Evolutionary conservation across 2,329 filamentous ascomycete species (phyloP), one percentile per base, ranked within the genome.

Genomic region (Macrophomina tecta): DNA sequence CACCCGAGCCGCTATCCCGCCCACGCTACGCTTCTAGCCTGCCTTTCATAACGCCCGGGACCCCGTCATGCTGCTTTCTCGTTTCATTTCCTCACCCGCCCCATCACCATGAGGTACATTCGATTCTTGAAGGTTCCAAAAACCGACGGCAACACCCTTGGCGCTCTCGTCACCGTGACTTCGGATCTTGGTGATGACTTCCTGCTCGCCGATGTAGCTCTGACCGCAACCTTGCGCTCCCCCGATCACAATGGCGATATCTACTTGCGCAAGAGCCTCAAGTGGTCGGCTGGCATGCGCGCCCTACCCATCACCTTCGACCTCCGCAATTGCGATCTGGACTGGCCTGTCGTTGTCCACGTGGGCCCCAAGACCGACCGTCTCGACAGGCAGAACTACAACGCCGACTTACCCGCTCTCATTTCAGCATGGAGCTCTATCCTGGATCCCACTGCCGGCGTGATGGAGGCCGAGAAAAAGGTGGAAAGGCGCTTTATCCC

Each of bases 181-280:
- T 91, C 89, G 30, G 90, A 92, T 73, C 80, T 92, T 7, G 90
- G 90, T 18, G 89, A 91, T 71, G 83, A 83, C 0, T 89, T 90
- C 73, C 82, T 87, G 51, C 81, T 83, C n/a, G 72, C 79, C 52
- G 77, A 85, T 71, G 71, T 84, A 28, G 72, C 79, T 12, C 73
- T 87, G 8, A 73, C 78, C 16, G 81, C 77, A 28, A 78, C 79
- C 7, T 68, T 85, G 40, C 68, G 76, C 46, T 69, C 71, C 45
- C 51, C 67, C 14, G 72, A 73, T 28, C 65, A 70, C 14, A 74
- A 79, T 65, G 75, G 78, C 34, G 73, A 81, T 36, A 76, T 82
- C 42, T 79, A 78, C 68, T 73, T 82, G 45, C 78, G 80, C 67
- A 80, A 79, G 51, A 79, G 73, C 14, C 56, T 84, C 45, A 72